These are phyloP conservation scores for Teratosphaeria zuluensis DNA, from an alignment of 2,329 filamentous ascomycete species.

Conservation along the genomic window DNA sequence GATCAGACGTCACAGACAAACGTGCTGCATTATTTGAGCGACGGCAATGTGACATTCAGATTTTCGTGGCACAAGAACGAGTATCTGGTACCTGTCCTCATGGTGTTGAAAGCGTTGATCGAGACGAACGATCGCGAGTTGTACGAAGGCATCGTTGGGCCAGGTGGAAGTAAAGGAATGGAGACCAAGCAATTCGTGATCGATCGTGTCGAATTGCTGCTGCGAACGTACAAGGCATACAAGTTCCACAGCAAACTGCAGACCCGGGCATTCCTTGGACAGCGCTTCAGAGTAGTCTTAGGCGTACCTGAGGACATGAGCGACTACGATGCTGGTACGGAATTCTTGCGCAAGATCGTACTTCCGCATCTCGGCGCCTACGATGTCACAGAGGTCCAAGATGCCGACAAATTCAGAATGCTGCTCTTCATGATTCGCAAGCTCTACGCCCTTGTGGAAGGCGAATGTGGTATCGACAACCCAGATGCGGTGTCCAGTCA, in stretches of 20 bases:
- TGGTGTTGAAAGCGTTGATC: conserved; percentile 88
- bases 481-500: conserved; percentile 95
- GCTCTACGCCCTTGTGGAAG: conserved; percentile 83
- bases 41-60: conserved; percentile 92
- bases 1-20: conserved; percentile 98
- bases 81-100: conserved; percentile 89
- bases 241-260: conserved; percentile 70
- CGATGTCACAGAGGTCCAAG: conserved; percentile 72
- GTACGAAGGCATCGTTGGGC: conserved; percentile 83
- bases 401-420: conserved; percentile 88
- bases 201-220: conserved; percentile 81
- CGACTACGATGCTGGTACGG: conserved; percentile 80
- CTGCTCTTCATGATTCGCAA: conserved; percentile 94
- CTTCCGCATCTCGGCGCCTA: conserved; percentile 83
- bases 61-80: conserved; percentile 98
- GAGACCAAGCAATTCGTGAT: conserved; percentile 83
- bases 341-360: conserved; percentile 83
- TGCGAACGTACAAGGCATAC: conserved; percentile 90
- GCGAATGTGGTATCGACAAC: conserved; percentile 88
- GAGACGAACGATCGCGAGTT: conserved; percentile 97
- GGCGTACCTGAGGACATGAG: conserved; percentile 74
- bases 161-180: conserved; percentile 63
- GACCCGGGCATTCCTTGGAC: conserved; percentile 76
- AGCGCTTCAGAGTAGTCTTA: conserved; percentile 83
- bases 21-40: conserved; percentile 86